These are phyloP conservation scores for Diutina scorzettiae DNA, from an alignment of 1,139 yeast genomes.

Conservation along the genomic window DNA sequence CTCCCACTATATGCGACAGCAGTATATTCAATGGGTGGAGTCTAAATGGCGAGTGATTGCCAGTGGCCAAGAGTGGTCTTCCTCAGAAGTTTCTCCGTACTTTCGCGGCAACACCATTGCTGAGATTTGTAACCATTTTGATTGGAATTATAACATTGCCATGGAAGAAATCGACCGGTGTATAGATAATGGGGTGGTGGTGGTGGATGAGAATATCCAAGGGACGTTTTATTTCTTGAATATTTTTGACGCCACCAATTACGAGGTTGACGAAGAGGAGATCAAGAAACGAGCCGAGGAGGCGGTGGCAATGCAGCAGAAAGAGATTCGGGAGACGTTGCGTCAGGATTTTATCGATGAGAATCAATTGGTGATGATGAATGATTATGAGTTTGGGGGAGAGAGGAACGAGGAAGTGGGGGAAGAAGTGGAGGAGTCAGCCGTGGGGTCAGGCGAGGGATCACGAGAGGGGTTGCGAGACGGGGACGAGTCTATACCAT, in stretches of 20 bases:
- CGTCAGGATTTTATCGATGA: background rate
- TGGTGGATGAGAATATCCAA: conserved; percentile 54
- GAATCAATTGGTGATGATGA: background rate
- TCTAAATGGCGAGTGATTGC: background rate
- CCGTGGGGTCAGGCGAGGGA: background rate
- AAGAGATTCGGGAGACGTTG: background rate
- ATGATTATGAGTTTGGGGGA: background rate
- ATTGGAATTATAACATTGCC: conserved; percentile 62
- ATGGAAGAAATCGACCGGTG: conserved; percentile 56
- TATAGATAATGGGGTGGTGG: conserved; percentile 42
- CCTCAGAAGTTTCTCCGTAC: background rate
- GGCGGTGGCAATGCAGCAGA: background rate
- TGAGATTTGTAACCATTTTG: conserved; percentile 25
- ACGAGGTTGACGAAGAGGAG: background rate
- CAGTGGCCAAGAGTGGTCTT: background rate
- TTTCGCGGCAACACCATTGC: conserved; percentile 27
- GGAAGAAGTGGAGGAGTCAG: background rate
- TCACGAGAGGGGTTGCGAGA: background rate
- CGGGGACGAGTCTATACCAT: background rate
- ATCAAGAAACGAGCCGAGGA: background rate
- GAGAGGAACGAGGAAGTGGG: background rate
- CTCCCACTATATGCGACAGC: background rate
- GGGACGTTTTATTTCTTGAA: conserved; percentile 40
- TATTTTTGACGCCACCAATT: conserved; percentile 12
- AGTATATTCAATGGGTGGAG: background rate